Base-by-base conservation (phyloP, 1,139 yeast genomes). In the Blastobotrys apis region DNA sequence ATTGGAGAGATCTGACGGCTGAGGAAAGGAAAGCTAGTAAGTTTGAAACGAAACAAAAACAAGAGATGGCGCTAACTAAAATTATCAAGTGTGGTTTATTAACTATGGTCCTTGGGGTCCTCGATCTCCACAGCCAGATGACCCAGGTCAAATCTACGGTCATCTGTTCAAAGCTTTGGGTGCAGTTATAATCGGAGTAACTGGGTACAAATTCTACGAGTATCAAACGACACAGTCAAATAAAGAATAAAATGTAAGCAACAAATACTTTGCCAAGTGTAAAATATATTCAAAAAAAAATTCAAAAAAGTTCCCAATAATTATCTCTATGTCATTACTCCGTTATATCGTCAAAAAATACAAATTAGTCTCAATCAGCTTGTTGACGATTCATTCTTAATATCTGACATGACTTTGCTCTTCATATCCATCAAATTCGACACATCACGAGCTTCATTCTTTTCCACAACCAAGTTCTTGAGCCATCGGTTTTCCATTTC, bases 401-500 rank as follows among this genome's bases (percentile, higher is more conserved):
- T n/a, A n/a, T n/a, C 46, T 4, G 43, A 44, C 10, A 47, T 13
- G 6, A 39, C 47, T 41, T 47, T 47, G 39, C 57, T 56, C 50
- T 60, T 57, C 60, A 60, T 56, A 27, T 53, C 55, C 37, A 53
- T 41, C 22, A 66, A 54, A 10, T 63, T 57, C 10, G 58, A 43
- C 22, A 55, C 51, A 41, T 64, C 67, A 16, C 69, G 54, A 15
- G 68, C 68, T 59, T 75, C 68, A 53, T 65, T 68, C 58, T 66
- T 81, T 57, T 84, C 92, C 31, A 81, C 80, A 21, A 87, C 88
- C 52, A 87, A 70, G 58, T 81, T 82, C 60, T 83, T 75, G 51
- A 87, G 72, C 67, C 92, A 74, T 58, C 78, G 78, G 69, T 87
- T 87, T 65, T 87, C 96, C 83, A 84, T 80, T 64, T 86, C 94